Base-by-base conservation (phyloP, 257 asterid genomes). In the Solanum bulbocastanum region DNA sequence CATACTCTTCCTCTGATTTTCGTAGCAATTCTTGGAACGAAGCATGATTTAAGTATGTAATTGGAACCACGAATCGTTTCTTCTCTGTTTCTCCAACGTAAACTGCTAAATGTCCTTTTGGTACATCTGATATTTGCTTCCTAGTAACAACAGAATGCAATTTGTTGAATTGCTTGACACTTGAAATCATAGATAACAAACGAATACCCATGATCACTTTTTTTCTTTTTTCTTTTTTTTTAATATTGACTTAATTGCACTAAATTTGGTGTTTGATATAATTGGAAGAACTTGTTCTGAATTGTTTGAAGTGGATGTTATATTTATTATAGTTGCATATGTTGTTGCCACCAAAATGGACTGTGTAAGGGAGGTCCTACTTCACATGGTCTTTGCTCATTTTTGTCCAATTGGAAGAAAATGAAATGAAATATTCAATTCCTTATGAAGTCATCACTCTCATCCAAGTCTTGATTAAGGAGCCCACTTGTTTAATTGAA, bases 161-260 rank as follows among this genome's bases (percentile, higher is more conserved):
- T 39, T 83, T 85, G 74, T 88, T 60, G 79, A 85, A 90, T 83
- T 91, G 90, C 87, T 84, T 87, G 3, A 86, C 89, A 39, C 86
- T 79, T 4, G 90, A 27, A 82, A 87, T 20, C 85, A 87, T 35
- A 4, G 88, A 89, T 39, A 88, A 89, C 58, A 89, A 66, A 62
- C 90, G 90, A 75, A 91, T 79, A 27, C 89, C 91, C 93, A 91
- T 91, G 30, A 37, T 74, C 27, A 37, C 76, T 16, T 49, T 11
- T 11, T 11, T 49, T 11, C 3, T 11, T 3, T 13, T 12, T 42
- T 12, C 4, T 86, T 65, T 30, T 40, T 56, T 56, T 16, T 52
- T 18, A 1, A 9, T 60, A 60, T 2, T 62, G 32, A 62, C 15
- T 62, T 62, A 32, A 9, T 23, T 83, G 81, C 39, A 36, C 37